phyloP scores from a whole-genome alignment of 352 stramenopile species.

The Phytophthora tentaculata region DNA sequence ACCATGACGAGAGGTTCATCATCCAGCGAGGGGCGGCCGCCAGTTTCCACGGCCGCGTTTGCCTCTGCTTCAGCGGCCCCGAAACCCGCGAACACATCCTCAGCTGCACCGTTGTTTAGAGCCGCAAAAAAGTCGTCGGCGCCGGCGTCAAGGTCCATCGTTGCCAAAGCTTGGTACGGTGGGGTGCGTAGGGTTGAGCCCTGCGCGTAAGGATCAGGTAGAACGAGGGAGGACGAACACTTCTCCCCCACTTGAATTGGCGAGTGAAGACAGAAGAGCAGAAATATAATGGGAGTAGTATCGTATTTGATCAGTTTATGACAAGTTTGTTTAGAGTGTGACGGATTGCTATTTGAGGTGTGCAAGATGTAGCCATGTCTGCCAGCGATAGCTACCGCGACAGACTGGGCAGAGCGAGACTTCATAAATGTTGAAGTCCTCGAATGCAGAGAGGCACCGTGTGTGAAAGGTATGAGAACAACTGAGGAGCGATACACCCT shows the following conservation, averaged over 20 bases:
- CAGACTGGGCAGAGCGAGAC: conserved; percentile 80
- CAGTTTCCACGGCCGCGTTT: background rate
- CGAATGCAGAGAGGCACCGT: conserved; percentile 78
- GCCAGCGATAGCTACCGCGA: conserved; percentile 46
- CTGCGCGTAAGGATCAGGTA: conserved; percentile 7
- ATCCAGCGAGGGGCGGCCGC: conserved; percentile 30
- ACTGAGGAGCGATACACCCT: conserved; percentile 64
- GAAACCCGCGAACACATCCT: conserved; percentile 68
- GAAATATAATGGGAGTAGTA: conserved; percentile 15
- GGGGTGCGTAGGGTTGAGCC: conserved; percentile 1
- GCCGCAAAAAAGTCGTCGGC: conserved; percentile 86
- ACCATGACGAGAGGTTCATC: conserved; percentile 46
- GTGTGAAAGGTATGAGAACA: conserved; percentile 83
- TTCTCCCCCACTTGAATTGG: conserved; percentile 31
- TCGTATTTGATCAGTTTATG: conserved; percentile 15
- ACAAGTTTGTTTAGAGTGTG: background rate
- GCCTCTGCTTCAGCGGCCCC: conserved; percentile 37
- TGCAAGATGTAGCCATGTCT: conserved; percentile 25
- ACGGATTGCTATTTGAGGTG: conserved; percentile 1
- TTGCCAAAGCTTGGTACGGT: background rate
- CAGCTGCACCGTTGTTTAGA: conserved; percentile 66
- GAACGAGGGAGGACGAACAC: conserved; percentile 1
- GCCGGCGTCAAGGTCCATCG: conserved; percentile 79
- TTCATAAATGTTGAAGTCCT: conserved; percentile 90
- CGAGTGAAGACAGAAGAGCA: conserved; percentile 12